Conservation (phyloP, 352 stramenopile genomes). For the Pseudoperonospora humuli region DNA sequence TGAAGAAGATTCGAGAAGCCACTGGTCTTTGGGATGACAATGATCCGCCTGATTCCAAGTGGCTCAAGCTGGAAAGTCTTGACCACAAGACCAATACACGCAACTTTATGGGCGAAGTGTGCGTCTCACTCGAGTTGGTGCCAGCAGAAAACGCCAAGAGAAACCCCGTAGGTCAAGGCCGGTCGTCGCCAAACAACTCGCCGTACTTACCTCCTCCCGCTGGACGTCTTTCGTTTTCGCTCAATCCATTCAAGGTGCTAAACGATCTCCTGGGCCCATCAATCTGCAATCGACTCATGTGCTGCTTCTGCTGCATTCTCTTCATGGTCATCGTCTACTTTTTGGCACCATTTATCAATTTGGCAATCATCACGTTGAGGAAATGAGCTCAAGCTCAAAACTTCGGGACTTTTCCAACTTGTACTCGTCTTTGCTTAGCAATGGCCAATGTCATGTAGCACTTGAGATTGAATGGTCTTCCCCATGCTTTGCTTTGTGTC, state of each 20-base stretch:
- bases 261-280: conserved; percentile 81
- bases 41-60: conserved; percentile 75
- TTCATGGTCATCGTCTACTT: conserved; percentile 86
- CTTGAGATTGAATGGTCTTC: conserved; percentile 18
- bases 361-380: conserved; percentile 70
- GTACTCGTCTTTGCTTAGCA: conserved; percentile 6
- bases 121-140: conserved; percentile 83
- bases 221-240: conserved; percentile 85
- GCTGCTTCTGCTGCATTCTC: conserved; percentile 78
- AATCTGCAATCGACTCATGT: conserved; percentile 79
- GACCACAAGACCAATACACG: conserved; percentile 76
- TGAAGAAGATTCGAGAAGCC: conserved; percentile 78
- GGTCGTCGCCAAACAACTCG: conserved; percentile 88
- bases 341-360: conserved; percentile 78
- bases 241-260: conserved; percentile 89
- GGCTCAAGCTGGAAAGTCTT: conserved; percentile 76
- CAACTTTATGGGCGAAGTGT: conserved; percentile 83
- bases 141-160: conserved; percentile 79
- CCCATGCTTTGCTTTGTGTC: conserved; percentile 1
- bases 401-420: too few relatives aligned
- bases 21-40: conserved; percentile 81
- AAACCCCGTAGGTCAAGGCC: conserved; percentile 72
- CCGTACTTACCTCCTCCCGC: conserved; percentile 87
- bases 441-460: conserved; percentile 10
- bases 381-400: conserved; percentile 15